Conservation (phyloP, 1,284 basidiomycete species). For the Puccinia brachypodii region DNA sequence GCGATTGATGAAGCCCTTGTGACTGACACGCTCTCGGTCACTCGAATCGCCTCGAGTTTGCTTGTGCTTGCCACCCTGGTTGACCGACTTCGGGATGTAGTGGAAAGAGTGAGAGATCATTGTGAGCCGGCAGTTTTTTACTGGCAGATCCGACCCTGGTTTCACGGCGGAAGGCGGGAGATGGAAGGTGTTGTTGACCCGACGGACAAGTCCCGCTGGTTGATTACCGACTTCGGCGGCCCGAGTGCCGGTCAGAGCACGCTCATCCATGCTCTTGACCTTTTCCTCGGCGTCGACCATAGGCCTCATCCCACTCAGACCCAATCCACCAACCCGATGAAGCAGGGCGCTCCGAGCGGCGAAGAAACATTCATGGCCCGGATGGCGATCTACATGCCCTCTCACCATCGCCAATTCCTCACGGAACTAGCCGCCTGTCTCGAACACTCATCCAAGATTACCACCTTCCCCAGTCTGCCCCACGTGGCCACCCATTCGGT, state of each 20-base stretch:
- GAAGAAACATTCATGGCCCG: conserved; percentile 68
- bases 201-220: conserved; percentile 59
- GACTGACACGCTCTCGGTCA: conserved; percentile 72
- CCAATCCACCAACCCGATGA: not conserved
- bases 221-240: conserved; percentile 69
- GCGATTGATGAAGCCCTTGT: conserved; percentile 91
- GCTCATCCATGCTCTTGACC: conserved; percentile 81
- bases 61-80: conserved; percentile 68
- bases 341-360: conserved; percentile 49
- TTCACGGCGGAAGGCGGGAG: conserved; percentile 78
- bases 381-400: conserved; percentile 88
- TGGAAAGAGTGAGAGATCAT: conserved; percentile 69
- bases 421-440: conserved; percentile 65
- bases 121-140: conserved; percentile 82
- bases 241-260: conserved; percentile 89
- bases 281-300: conserved; percentile 82
- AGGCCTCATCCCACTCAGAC: conserved; percentile 53
- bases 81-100: conserved; percentile 65
- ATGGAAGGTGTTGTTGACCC: conserved; percentile 69
- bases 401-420: conserved; percentile 85
- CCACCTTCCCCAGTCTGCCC: conserved; percentile 17
- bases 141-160: conserved; percentile 84
- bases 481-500: conserved; percentile 17
- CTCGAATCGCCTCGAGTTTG: conserved; percentile 74
- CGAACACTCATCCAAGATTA: conserved; percentile 24